Base-by-base conservation (phyloP, 163 green algal species). In the Chlorella variabilis region DNA sequence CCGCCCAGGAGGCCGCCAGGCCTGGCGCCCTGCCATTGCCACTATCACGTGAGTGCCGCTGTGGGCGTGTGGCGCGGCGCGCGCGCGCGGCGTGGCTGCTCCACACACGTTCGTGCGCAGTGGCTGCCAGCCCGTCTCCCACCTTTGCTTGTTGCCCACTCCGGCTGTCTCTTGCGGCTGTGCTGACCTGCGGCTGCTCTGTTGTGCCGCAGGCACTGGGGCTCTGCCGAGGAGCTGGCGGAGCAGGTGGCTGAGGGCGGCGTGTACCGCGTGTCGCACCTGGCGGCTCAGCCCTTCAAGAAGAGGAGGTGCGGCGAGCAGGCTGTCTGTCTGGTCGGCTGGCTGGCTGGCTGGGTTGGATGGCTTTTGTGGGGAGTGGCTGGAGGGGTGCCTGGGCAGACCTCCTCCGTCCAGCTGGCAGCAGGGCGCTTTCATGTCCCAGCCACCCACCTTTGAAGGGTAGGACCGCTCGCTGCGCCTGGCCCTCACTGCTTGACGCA, bases 251-350 rank as follows among this genome's bases (percentile, higher is more conserved):
- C 6, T 38, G 77, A 83, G 77, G 77, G 77, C 0, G 48, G 18
- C 21, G 41, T 77, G 4, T 83, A 77, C 66, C 54, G 38, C 20
- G 77, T 83, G 27, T 65, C 77, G 0, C 34, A 49, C 49, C 66
- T 83, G 77, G 45, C 20, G 9, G 36, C 48, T 1, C 31, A 82
- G 31, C 45, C 39, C 42, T 56, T 36, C 34, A 51, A 38, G 38
- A 68, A 58, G 63, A 41, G 41, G 39, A 48, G 75, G 23, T n/a
- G 69, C 0, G 11, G 21, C n/a, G 7, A 63, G 20, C 11, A 23
- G 15, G 11, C 45, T 15, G 15, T 15, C 45, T 54, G 45, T 54
- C 11, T 54, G 23, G 29, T 25, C 9, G 8, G 61, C 61, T 25
- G 20, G 61, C 61, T 21, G 4, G 61, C 61, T 39, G 17, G 23